Evolutionary conservation across 257 asterid genomes (phyloP).

Genomic region (Nicotiana tomentosiformis): DNA sequence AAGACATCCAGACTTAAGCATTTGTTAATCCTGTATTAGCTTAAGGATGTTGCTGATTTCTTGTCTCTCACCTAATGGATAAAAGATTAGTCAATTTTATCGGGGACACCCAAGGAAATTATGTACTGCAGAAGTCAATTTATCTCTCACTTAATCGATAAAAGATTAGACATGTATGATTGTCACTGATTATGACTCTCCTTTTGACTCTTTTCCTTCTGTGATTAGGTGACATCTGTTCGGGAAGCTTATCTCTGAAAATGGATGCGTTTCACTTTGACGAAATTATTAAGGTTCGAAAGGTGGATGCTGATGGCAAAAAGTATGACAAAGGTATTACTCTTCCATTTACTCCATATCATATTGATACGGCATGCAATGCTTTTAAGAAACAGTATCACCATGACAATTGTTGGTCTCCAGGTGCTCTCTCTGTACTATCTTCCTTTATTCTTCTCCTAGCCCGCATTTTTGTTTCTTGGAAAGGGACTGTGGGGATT

Average conservation of each 20-base stretch:
- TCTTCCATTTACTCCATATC: neutral
- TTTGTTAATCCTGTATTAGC: neutral
- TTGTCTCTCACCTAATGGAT: neutral
- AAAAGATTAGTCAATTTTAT: neutral
- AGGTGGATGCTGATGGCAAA: constrained; percentile 44
- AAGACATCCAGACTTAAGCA: neutral
- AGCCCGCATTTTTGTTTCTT: neutral
- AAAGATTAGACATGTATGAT: neutral
- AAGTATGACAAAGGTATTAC: constrained; percentile 60
- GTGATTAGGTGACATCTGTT: neutral
- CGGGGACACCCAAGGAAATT: neutral
- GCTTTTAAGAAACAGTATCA: neutral
- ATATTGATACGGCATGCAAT: neutral
- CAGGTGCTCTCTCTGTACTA: neutral
- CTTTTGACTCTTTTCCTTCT: neutral
- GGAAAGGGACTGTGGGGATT: neutral
- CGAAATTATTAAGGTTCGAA: constrained; percentile 44
- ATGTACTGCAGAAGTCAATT: neutral
- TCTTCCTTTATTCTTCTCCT: neutral
- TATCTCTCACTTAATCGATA: neutral
- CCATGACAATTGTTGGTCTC: neutral
- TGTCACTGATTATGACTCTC: neutral
- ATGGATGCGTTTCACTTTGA: constrained; percentile 56
- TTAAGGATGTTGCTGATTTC: neutral
- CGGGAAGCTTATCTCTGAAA: neutral